Conservation (phyloP, 2,329 filamentous ascomycete species). For the Pseudocercospora macadamiae region DNA sequence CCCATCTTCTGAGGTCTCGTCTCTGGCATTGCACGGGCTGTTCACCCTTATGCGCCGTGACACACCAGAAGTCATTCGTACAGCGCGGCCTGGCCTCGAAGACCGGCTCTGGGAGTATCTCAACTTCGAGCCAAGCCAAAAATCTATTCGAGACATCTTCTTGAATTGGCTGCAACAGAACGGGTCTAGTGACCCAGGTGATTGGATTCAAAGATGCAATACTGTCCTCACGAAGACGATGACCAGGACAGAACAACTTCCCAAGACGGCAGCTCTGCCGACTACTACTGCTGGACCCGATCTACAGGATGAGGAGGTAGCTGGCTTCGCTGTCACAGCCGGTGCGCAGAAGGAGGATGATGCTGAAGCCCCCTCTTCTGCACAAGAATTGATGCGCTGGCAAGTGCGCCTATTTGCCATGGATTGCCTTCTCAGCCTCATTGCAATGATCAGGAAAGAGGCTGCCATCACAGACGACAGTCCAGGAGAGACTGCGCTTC, state of each 20-base stretch:
- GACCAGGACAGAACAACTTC: slow-evolving; percentile 60
- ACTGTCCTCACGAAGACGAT: slow-evolving; percentile 86
- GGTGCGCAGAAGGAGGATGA: slow-evolving; percentile 56
- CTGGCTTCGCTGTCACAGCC: slow-evolving; percentile 82
- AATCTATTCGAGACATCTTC: slow-evolving; percentile 83
- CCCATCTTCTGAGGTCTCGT: slow-evolving; percentile 69
- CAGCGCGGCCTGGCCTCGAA: slow-evolving; percentile 77
- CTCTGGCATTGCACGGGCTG: slow-evolving; percentile 82
- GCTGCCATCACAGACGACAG: slow-evolving; percentile 78
- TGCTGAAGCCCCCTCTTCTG: slow-evolving; percentile 43
- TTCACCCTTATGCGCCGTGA: slow-evolving; percentile 95
- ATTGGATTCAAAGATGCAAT: slow-evolving; percentile 91
- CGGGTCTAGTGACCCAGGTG: slow-evolving; percentile 73
- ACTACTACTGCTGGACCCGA: slow-evolving; percentile 62
- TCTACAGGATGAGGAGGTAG: slow-evolving; percentile 92
- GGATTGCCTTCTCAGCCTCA: slow-evolving; percentile 81
- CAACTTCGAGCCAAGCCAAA: slow-evolving; percentile 74
- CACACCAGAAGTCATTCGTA: slow-evolving; percentile 76
- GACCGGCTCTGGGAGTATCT: slow-evolving; percentile 90
- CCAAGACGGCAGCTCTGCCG: slow-evolving; percentile 48
- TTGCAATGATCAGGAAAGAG: slow-evolving; percentile 77
- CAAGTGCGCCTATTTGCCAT: slow-evolving; percentile 95
- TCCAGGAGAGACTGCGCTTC: slow-evolving; percentile 74
- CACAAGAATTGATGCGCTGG: slow-evolving; percentile 90
- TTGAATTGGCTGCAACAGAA: slow-evolving; percentile 93